phyloP scores from a whole-genome alignment of 1,139 yeast species.

The Yamadazyma pseudoaaseri region DNA sequence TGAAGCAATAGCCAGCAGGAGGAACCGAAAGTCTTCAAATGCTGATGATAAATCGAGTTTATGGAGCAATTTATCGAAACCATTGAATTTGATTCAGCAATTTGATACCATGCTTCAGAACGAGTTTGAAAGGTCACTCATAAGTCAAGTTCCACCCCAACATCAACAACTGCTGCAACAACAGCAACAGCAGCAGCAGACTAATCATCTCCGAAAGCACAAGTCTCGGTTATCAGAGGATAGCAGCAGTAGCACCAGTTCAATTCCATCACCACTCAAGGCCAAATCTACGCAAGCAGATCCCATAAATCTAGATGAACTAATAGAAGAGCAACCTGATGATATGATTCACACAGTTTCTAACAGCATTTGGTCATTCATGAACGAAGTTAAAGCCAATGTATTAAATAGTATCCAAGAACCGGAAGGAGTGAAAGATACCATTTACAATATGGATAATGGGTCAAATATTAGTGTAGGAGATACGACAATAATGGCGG shows the following conservation, averaged over 20 bases:
- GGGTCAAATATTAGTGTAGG: slow-evolving; percentile 20
- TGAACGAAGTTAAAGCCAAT: slow-evolving; percentile 37
- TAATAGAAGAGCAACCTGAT: slow-evolving; percentile 8
- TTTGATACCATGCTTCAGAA: slow-evolving; percentile 65
- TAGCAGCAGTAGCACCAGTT: slow-evolving; percentile 25
- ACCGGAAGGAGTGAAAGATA: slow-evolving; percentile 2
- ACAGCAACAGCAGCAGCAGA: slow-evolving; percentile 1
- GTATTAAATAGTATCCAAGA: slow-evolving; percentile 10
- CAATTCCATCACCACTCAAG: slow-evolving; percentile 16
- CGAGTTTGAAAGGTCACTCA: slow-evolving; percentile 58
- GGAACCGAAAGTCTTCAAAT: slow-evolving; percentile 16
- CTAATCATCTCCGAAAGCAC: slow-evolving; percentile 11
- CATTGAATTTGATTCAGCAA: slow-evolving; percentile 63
- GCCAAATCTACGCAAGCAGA: slow-evolving; percentile 9
- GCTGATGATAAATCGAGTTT: slow-evolving; percentile 17
- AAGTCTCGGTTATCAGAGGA: slow-evolving; percentile 25
- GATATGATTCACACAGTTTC: slow-evolving; percentile 46
- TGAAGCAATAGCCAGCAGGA: slow-evolving; percentile 33
- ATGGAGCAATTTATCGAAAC: slow-evolving; percentile 50
- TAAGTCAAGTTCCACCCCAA: not conserved
- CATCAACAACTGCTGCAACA: slow-evolving; percentile 1
- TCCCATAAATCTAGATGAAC: slow-evolving; percentile 14
- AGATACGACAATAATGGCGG: slow-evolving; percentile 11
- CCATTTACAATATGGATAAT: slow-evolving; percentile 26
- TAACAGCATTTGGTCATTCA: slow-evolving; percentile 46